A percentile compares a stretch with the other conserved stretches of the same genome.
Evolutionary conservation across 805 yeast genomes (phyloP).

Genomic region (Yarrowia hollandica): DNA sequence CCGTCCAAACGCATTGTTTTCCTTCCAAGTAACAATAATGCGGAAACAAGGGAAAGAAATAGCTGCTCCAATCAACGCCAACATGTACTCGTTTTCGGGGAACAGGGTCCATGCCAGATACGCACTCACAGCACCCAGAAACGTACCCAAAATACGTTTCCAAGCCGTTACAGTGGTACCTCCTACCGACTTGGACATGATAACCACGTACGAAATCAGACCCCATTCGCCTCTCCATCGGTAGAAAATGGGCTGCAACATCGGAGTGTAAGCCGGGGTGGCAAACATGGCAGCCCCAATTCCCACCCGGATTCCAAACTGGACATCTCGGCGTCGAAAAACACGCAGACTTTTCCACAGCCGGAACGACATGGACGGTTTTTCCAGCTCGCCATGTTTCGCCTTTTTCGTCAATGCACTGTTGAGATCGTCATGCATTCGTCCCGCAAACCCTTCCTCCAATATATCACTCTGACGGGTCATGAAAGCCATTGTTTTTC

Average conservation of each 20-base stretch:
- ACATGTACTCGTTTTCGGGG: constrained; percentile 54
- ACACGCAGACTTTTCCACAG: constrained; percentile 47
- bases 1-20: constrained; percentile 47
- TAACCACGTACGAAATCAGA: constrained; percentile 73
- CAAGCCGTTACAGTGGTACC: constrained; percentile 73
- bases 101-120: constrained; percentile 58
- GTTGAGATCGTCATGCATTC: constrained; percentile 15
- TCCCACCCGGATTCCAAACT: constrained; percentile 78
- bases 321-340: constrained; percentile 65
- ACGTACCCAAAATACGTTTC: constrained; percentile 62
- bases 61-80: constrained; percentile 52
- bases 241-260: constrained; percentile 54
- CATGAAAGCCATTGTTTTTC: constrained; percentile 18
- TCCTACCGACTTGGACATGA: constrained; percentile 82
- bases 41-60: constrained; percentile 47
- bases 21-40: constrained; percentile 68
- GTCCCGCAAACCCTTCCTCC: constrained; percentile 29
- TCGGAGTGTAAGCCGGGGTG: constrained; percentile 62
- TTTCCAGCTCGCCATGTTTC: constrained; percentile 19
- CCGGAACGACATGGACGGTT: constrained; percentile 35
- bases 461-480: constrained; percentile 13
- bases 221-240: constrained; percentile 85
- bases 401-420: constrained; percentile 19
- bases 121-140: constrained; percentile 67
- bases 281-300: constrained; percentile 70